Evolutionary conservation across 768 basidiomycete genomes (phyloP), one percentile per base, ranked within the genome.

Genomic region (Boletales sp.): DNA sequence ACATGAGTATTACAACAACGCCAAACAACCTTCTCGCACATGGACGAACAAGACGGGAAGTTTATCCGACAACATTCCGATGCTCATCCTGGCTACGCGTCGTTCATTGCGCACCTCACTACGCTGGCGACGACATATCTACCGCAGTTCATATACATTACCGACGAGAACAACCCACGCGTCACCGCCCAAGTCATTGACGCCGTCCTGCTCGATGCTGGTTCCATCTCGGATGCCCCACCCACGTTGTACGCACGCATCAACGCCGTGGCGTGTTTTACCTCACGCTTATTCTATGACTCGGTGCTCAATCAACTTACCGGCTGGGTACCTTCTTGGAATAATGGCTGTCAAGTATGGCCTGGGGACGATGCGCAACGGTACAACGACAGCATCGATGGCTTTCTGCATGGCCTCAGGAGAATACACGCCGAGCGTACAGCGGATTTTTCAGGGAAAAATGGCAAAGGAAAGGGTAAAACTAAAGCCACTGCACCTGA

Each of bases 81-180:
- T 34, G 41, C 30, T 0, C 55, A 67, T 19, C 62, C 66, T 1
- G 68, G 66, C 4, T 63, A 70, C 43, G 9, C 32, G 17, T 51
- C 53, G 13, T 62, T 68, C 12, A 50, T 56, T 21, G n/a, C 45
- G 9, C 66, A 68, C 30, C 44, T 70, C 48, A 49, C 51, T 3
- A 25, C 65, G 8, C 61, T 75, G 4, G 61, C 74, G 4, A 63
- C 63, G 4, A 56, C 68, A 1, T 64, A 50, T 39, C 77, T 83
- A 8, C 84, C 85, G 2, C 76, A 82, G 1, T 90, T 87, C 66
- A 75, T 90, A 53, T 87, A 80, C 62, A 61, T 90, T 37, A 78
- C 82, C 46, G 84, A 88, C 63, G 66, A 80, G 0, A 69, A 70
- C 46, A 74, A 81, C 6, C 63, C 76, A 7, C 71, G 74, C 35